These are phyloP conservation scores for Vararia minispora DNA, from an alignment of 768 basidiomycete species.

Conservation along the genomic window DNA sequence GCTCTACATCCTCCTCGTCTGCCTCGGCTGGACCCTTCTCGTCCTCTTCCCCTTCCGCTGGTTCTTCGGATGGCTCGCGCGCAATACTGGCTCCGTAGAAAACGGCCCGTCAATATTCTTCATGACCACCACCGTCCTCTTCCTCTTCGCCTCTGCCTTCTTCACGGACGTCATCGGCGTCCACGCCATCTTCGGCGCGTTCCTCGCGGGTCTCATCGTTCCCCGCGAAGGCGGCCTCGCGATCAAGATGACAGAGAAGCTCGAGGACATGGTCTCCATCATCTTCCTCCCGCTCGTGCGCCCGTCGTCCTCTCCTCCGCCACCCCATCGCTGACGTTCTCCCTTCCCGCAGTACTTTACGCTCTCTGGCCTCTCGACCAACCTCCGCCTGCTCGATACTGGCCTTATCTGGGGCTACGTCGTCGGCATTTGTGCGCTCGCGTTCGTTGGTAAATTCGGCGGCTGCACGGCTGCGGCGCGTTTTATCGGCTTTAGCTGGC, in stretches of 20 bases:
- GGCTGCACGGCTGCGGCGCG: slow-evolving; percentile 68
- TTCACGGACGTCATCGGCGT: slow-evolving; percentile 92
- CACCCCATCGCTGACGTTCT: neutral
- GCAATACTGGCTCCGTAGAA: slow-evolving; percentile 67
- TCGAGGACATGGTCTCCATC: slow-evolving; percentile 92
- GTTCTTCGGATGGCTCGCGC: slow-evolving; percentile 60
- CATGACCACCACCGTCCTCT: slow-evolving; percentile 75
- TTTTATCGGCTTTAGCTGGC: slow-evolving; percentile 58
- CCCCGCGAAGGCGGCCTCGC: slow-evolving; percentile 84
- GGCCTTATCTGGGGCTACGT: slow-evolving; percentile 85
- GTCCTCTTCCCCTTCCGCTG: slow-evolving; percentile 57
- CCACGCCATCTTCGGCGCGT: slow-evolving; percentile 86
- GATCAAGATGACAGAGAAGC: slow-evolving; percentile 81
- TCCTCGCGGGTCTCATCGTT: slow-evolving; percentile 70
- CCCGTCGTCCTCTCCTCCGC: slow-evolving; percentile 5
- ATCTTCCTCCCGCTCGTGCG: slow-evolving; percentile 79
- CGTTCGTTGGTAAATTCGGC: slow-evolving; percentile 83
- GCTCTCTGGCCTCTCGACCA: slow-evolving; percentile 79
- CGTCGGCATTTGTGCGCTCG: slow-evolving; percentile 63
- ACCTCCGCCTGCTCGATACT: slow-evolving; percentile 73
- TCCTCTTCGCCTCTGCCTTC: slow-evolving; percentile 81
- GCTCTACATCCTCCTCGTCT: slow-evolving; percentile 71
- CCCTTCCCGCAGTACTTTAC: slow-evolving; percentile 68
- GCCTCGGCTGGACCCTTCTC: slow-evolving; percentile 73
- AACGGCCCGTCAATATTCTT: slow-evolving; percentile 80